phyloP scores from a whole-genome alignment of 2,329 filamentous ascomycete species.

The Pseudogymnoascus sp. region DNA sequence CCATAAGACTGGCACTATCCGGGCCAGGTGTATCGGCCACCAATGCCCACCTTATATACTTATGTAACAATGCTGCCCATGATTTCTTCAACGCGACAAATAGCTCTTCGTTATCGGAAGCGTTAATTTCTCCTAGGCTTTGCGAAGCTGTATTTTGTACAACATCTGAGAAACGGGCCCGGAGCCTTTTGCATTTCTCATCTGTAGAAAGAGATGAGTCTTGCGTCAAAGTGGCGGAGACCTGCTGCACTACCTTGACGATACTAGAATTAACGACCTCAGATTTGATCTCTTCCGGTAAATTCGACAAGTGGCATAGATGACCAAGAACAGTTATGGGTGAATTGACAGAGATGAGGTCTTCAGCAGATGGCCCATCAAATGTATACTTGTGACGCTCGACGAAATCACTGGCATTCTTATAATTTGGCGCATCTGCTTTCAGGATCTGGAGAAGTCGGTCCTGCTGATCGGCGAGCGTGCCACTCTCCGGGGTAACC shows the following conservation, averaged over 20 bases:
- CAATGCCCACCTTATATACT: conserved; percentile 51
- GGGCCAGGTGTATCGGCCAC: conserved; percentile 46
- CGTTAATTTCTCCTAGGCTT: conserved; percentile 17
- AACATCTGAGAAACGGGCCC: conserved; percentile 13
- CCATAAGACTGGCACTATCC: conserved; percentile 45
- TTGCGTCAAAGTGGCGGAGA: conserved; percentile 6
- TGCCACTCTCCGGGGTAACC: background rate
- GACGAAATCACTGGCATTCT: conserved; percentile 47
- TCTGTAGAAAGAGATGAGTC: conserved; percentile 19
- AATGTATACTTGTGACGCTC: conserved; percentile 54
- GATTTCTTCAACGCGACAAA: conserved; percentile 18
- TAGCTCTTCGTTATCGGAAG: background rate
- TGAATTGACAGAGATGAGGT: conserved; percentile 15
- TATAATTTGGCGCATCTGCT: conserved; percentile 51
- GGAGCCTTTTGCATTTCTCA: conserved; percentile 11
- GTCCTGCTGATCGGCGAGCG: background rate
- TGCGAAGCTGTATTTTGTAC: conserved; percentile 10
- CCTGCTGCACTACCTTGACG: conserved; percentile 13
- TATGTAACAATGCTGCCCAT: conserved; percentile 42
- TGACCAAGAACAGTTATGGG: conserved; percentile 11
- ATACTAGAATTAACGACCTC: background rate
- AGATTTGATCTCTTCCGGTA: conserved; percentile 5
- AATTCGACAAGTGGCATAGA: conserved; percentile 2
- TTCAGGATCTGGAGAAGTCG: background rate
- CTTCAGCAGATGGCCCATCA: conserved; percentile 25